Conservation (phyloP, 2,329 filamentous ascomycete species). For the Diaporthe citrichinensis region DNA sequence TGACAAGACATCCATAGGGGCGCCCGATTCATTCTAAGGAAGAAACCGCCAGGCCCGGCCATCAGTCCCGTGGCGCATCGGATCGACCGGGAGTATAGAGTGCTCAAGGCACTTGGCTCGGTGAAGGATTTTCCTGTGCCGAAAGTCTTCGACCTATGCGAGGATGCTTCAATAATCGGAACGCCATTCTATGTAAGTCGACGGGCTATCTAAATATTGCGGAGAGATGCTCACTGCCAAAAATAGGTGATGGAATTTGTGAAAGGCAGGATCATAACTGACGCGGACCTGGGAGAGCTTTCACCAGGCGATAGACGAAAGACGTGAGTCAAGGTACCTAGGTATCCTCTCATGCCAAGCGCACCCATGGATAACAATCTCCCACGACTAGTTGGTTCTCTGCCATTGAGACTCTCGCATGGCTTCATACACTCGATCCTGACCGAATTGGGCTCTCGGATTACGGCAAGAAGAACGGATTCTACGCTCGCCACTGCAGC, state of each 20-base stretch:
- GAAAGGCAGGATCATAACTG: not conserved
- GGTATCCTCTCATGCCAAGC: not conserved
- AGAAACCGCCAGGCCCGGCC: not conserved
- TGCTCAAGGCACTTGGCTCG: not conserved
- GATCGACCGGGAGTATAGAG: not conserved
- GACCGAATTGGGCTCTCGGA: not conserved
- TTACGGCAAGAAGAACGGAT: not conserved
- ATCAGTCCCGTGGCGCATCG: not conserved
- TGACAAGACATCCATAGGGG: not conserved
- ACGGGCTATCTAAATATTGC: not conserved
- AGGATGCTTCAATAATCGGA: not conserved
- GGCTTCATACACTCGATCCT: not conserved
- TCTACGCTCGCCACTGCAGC: not conserved
- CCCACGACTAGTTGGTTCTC: not conserved
- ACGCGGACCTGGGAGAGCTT: not conserved
- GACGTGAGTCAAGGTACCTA: not conserved
- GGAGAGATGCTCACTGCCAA: not conserved
- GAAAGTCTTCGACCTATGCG: not conserved
- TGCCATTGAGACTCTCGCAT: not conserved
- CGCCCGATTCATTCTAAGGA: not conserved
- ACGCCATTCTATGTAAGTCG: not conserved
- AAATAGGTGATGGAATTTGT: not conserved
- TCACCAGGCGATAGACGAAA: not conserved
- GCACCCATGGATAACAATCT: not conserved
- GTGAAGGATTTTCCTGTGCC: not conserved